Base-by-base conservation (phyloP, 441 rosid genomes). In the Codiaeum variegatum region DNA sequence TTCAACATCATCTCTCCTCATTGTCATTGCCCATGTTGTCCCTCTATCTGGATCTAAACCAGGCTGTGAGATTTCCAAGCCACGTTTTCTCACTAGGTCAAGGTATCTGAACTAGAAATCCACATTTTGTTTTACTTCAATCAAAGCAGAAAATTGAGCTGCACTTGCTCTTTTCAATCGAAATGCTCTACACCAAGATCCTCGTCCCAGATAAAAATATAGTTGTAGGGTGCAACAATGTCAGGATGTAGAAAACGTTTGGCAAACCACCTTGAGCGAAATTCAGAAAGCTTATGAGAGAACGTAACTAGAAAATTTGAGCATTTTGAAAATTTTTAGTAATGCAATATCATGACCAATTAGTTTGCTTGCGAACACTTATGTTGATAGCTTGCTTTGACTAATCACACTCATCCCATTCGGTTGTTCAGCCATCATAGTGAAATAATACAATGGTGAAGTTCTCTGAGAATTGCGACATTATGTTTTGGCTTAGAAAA, bases 11-110 rank as follows among this genome's bases (percentile, higher is more conserved):
- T 83, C 85, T 88, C 93, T 90, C 79, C 79, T 87, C 82, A 82
- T 93, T 67, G 99, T 96, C 99, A 96, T 96, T 70, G 86, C 90
- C 99, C 99, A 93, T n/a, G 97, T 93, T 67, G 91, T 79, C 68
- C 90, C 91, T 75, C 84, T 85, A 15, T 85, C 81, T 3, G 96
- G 92, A 75, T 91, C 92, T 70, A 96, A 83, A 75, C 96, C 98
- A 64, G 99, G 98, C 85, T 96, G 99, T 59, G 99, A 96, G 69
- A 96, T 93, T 82, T 96, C 99, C 84, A 96, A 81, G 32, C 91
- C 93, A 78, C 91, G 86, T 83, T 90, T 93, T 80, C 67, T 89
- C 46, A 89, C 93, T 81, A 93, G 82, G 26, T 85, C 85, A 61
- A 96, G 60, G 80, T 93, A 93, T 73, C 97, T 96, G 83, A 66